Evolutionary conservation across 768 basidiomycete genomes (phyloP), one percentile per base, ranked within the genome.

Genomic region (Multifurca ochricompacta): DNA sequence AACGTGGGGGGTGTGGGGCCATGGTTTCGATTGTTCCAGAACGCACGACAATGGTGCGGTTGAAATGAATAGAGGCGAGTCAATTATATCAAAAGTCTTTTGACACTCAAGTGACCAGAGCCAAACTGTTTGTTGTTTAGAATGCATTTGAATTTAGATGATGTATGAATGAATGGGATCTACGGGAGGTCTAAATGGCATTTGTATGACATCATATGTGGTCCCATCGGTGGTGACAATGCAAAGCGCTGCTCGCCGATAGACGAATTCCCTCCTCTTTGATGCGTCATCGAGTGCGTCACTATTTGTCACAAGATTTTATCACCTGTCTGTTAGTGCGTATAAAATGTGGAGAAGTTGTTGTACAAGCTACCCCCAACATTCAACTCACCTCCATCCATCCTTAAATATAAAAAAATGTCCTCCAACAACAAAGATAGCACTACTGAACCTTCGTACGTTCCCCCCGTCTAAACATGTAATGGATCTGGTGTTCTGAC

Each of bases 11-110:
- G 87, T 10, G 72, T 75, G 27, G 93, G 94, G 3, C 96, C 96
- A 2, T 99, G 96, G 96, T 93, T 96, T 71, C 82, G 77, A 66
- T 67, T 97, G 62, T 98, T 98, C 81, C 89, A 91, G 70, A 96
- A 83, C 66, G 94, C 91, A 9, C 76, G 91, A 59, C 72, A 70
- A 62, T 90, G 89, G 87, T 71, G 70, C 53, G 63, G 56, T 3
- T 58, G 31, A 42, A 48, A 11, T 13, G 40, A 34, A 11, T 13
- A 37, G 25, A 19, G 31, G 44, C 46, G 19, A 39, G 36, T 25
- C 28, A 32, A n/a, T n/a, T n/a, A n/a, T n/a, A n/a, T n/a, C n/a
- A n/a, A n/a, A n/a, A n/a, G n/a, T n/a, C n/a, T 14, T 11, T 21
- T 7, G 23, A 16, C 10, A 3, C 25, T n/a, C n/a, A n/a, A n/a